Evolutionary conservation across 2,329 filamentous ascomycete species (phyloP).

Genomic region (Lasiodiplodia gonubiensis): DNA sequence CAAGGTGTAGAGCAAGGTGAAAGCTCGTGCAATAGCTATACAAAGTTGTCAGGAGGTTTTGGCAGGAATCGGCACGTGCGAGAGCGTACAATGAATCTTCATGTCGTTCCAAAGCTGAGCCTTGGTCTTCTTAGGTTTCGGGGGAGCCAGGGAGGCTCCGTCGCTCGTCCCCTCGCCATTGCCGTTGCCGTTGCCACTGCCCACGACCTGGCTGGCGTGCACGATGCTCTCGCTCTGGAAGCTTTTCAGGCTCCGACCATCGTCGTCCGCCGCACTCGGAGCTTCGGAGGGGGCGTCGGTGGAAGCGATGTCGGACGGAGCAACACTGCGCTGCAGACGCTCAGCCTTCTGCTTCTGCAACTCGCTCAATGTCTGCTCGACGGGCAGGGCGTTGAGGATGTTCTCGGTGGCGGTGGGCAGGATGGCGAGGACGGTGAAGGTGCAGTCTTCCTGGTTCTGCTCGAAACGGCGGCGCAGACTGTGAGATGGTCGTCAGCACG

Average conservation of each 20-base stretch:
- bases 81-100: constrained; percentile 83
- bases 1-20: constrained; percentile 90
- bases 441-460: constrained; percentile 99
- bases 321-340: constrained; percentile 65
- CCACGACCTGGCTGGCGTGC: constrained; percentile 77
- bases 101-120: constrained; percentile 96
- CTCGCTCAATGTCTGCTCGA: constrained; percentile 90
- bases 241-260: constrained; percentile 76
- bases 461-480: constrained; percentile 95
- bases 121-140: constrained; percentile 76
- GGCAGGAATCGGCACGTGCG: not conserved
- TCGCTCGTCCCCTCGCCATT: constrained; percentile 54
- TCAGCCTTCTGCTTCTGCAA: constrained; percentile 91
- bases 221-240: constrained; percentile 81
- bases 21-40: constrained; percentile 83
- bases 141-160: constrained; percentile 42
- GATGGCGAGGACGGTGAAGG: constrained; percentile 94
- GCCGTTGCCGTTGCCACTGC: constrained; percentile 48
- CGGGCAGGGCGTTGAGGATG: constrained; percentile 84
- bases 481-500: constrained; percentile 31
- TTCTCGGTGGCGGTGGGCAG: constrained; percentile 90
- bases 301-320: constrained; percentile 60
- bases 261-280: constrained; percentile 66
- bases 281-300: constrained; percentile 52
- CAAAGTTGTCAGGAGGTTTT: not conserved